phyloP scores from a whole-genome alignment of 2,329 filamentous ascomycete species.

The Colletotrichum godetiae region DNA sequence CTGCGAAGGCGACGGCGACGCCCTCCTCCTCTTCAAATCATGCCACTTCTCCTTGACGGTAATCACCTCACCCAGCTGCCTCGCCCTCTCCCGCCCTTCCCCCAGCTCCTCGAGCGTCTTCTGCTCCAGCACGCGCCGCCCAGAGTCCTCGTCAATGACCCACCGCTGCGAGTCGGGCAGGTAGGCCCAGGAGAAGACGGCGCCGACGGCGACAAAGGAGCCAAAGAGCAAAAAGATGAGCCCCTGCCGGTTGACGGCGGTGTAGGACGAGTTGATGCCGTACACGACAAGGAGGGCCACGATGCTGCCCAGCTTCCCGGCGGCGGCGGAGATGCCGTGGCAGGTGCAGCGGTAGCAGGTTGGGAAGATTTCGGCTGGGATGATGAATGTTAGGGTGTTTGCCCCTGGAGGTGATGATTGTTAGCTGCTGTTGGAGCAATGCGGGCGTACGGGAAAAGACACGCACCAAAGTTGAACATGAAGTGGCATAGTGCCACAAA shows the following conservation, averaged over 20 bases:
- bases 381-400: slow-evolving; percentile 72
- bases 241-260: slow-evolving; percentile 55
- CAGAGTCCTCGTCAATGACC: slow-evolving; percentile 45
- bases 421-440: slow-evolving; percentile 23
- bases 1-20: slow-evolving; percentile 16
- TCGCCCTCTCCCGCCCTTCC: slow-evolving; percentile 58
- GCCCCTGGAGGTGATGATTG: slow-evolving; percentile 52
- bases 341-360: slow-evolving; percentile 72
- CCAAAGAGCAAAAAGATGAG: slow-evolving; percentile 64
- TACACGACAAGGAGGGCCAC: slow-evolving; percentile 62
- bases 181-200: slow-evolving; percentile 63
- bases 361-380: slow-evolving; percentile 73
- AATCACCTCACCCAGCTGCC: slow-evolving; percentile 56
- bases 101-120: slow-evolving; percentile 63
- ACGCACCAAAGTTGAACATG: slow-evolving; percentile 64
- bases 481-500: slow-evolving; percentile 65
- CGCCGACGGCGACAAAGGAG: slow-evolving; percentile 60
- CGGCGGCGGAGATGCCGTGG: slow-evolving; percentile 70
- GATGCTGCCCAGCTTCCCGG: slow-evolving; percentile 69
- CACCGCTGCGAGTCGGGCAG: slow-evolving; percentile 60
- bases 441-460: background rate
- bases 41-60: slow-evolving; percentile 56
- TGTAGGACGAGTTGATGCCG: slow-evolving; percentile 59
- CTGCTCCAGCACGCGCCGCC: slow-evolving; percentile 52
- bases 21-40: slow-evolving; percentile 49